A percentile compares a stretch with the other conserved stretches of the same genome.
phyloP scores from a whole-genome alignment of 441 rosid species.

The Populus hybrid region DNA sequence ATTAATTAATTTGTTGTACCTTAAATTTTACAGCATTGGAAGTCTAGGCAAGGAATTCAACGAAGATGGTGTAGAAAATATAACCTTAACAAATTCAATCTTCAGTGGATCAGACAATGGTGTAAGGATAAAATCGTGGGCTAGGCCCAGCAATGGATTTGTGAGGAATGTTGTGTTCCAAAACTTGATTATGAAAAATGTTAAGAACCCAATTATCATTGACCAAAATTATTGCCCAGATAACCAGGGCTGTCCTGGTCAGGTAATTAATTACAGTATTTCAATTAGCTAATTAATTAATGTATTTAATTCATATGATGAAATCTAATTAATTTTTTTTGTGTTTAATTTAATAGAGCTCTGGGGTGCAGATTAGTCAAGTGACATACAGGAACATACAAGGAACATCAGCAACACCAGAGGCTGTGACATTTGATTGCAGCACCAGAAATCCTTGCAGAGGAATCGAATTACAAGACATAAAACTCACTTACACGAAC shows the following conservation, averaged over 20 bases:
- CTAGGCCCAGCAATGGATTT: slow-evolving; percentile 48
- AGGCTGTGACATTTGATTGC: slow-evolving; percentile 37
- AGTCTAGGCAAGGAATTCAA: slow-evolving; percentile 38
- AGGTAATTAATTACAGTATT: slow-evolving; percentile 27
- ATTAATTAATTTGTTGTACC: no score
- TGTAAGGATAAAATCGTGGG: slow-evolving; percentile 16
- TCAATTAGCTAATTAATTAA: background rate
- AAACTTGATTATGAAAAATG: slow-evolving; percentile 43
- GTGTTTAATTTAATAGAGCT: slow-evolving; percentile 19
- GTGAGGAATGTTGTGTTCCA: slow-evolving; percentile 45
- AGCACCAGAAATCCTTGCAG: slow-evolving; percentile 35
- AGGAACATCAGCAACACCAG: slow-evolving; percentile 36
- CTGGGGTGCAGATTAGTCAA: slow-evolving; percentile 37
- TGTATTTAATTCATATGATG: background rate
- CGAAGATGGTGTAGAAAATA: slow-evolving; percentile 59
- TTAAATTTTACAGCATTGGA: slow-evolving; percentile 35
- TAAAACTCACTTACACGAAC: slow-evolving; percentile 29
- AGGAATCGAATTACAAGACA: slow-evolving; percentile 31
- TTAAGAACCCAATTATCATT: slow-evolving; percentile 53
- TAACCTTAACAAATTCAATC: slow-evolving; percentile 41
- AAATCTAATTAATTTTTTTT: background rate
- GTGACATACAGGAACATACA: slow-evolving; percentile 33
- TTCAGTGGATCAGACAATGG: slow-evolving; percentile 60
- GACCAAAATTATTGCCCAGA: slow-evolving; percentile 68
- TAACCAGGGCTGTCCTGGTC: slow-evolving; percentile 40